phyloP scores from a whole-genome alignment of 331 rosid species.

The Rosa hybrid region DNA sequence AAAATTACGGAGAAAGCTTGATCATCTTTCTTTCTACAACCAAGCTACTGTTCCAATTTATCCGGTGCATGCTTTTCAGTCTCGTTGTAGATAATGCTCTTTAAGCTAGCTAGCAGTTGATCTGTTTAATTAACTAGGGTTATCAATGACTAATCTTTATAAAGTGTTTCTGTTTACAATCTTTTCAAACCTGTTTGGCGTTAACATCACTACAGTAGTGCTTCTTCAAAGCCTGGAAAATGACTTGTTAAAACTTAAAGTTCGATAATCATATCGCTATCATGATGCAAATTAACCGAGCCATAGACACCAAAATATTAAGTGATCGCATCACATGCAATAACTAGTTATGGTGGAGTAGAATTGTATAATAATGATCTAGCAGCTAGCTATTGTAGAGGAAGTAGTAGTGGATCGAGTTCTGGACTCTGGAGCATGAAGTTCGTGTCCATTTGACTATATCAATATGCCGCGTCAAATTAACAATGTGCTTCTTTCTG shows the following conservation, averaged over 20 bases:
- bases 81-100: background rate
- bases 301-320: background rate
- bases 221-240: background rate
- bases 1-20: background rate
- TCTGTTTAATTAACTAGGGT: background rate
- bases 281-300: background rate
- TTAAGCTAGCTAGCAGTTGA: background rate
- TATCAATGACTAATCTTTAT: background rate
- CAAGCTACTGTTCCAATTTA: background rate
- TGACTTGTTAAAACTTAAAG: background rate
- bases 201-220: conserved; percentile 3
- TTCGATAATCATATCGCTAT: background rate
- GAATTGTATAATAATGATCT: background rate
- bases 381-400: background rate
- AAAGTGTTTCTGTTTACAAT: background rate
- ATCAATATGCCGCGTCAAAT: background rate
- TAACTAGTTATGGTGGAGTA: background rate
- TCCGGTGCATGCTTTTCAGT: background rate
- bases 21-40: background rate
- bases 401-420: background rate
- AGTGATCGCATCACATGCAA: background rate
- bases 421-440: background rate
- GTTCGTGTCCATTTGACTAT: background rate
- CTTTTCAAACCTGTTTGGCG: background rate
- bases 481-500: conserved; percentile 1